A percentile compares a stretch with the other conserved stretches of the same genome.
phyloP scores from a whole-genome alignment of 2,329 filamentous ascomycete genomes.

The Claviceps fusiformis region DNA sequence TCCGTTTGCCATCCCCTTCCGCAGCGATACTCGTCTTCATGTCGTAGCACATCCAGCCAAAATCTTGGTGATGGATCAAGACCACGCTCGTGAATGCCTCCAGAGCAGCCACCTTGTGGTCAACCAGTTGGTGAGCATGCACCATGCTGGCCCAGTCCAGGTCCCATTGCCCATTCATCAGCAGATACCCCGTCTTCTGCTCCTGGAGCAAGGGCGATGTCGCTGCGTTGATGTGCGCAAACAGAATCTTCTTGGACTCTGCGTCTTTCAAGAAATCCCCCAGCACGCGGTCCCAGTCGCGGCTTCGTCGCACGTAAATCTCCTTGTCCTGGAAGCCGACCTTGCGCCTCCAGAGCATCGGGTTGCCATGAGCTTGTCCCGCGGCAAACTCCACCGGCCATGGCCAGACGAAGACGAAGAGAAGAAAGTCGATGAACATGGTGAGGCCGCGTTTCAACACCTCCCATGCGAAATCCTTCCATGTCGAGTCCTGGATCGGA shows the following conservation, averaged over 20 bases:
- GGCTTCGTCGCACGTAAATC: constrained; percentile 66
- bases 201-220: constrained; percentile 52
- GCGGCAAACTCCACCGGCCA: constrained; percentile 64
- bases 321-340: constrained; percentile 70
- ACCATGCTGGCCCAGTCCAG: constrained; percentile 77
- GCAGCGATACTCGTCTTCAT: constrained; percentile 42
- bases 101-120: constrained; percentile 43
- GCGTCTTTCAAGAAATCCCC: constrained; percentile 37
- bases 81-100: constrained; percentile 60
- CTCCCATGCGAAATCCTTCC: constrained; percentile 41
- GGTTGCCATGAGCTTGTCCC: constrained; percentile 43
- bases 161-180: constrained; percentile 77
- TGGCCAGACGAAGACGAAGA: constrained; percentile 54
- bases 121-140: constrained; percentile 54
- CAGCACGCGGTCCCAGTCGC: constrained; percentile 54
- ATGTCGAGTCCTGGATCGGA: constrained; percentile 40
- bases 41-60: constrained; percentile 49
- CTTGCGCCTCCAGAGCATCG: constrained; percentile 57
- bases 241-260: constrained; percentile 43
- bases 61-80: constrained; percentile 52
- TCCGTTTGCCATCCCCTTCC: constrained; percentile 49
- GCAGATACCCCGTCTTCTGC: constrained; percentile 75
- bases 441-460: constrained; percentile 46
- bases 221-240: constrained; percentile 51
- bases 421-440: constrained; percentile 61